These are phyloP conservation scores for Aspergillus felis DNA, from an alignment of 2,329 filamentous ascomycete species.

Conservation along the genomic window DNA sequence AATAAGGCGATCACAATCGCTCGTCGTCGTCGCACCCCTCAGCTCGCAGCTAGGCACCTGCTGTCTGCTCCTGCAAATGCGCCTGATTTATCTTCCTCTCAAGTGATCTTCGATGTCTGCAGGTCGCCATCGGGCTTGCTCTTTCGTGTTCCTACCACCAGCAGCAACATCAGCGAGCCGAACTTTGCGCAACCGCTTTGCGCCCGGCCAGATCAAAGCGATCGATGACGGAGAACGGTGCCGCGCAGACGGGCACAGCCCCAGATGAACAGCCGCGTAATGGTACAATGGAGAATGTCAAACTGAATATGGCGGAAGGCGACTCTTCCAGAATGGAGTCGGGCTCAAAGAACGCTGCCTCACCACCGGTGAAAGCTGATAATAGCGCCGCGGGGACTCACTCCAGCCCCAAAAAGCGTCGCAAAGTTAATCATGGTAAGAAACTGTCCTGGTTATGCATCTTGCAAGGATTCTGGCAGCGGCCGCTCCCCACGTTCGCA, in stretches of 20 bases:
- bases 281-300: conserved; percentile 23
- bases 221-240: conserved; percentile 30
- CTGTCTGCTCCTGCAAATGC: conserved; percentile 4
- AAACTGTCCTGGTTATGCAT: conserved; percentile 26
- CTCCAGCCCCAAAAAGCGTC: conserved; percentile 71
- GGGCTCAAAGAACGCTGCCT: conserved; percentile 26
- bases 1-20: conserved; percentile 13
- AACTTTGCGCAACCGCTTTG: conserved; percentile 22
- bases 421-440: conserved; percentile 87
- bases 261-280: conserved; percentile 27
- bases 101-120: conserved; percentile 22
- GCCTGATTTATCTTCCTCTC: background rate
- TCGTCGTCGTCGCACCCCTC: conserved; percentile 10
- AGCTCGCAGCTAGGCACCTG: conserved; percentile 7
- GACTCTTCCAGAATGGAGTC: conserved; percentile 25
- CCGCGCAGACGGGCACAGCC: conserved; percentile 19
- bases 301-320: conserved; percentile 14
- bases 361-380: conserved; percentile 32
- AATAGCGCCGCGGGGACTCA: conserved; percentile 30
- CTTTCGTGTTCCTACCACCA: conserved; percentile 16
- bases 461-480: conserved; percentile 22
- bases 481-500: conserved; percentile 12
- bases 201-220: conserved; percentile 8
- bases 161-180: conserved; percentile 14
- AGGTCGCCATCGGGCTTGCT: conserved; percentile 19